Percentiles rank a stretch among this genome's conserved stretches.
phyloP scores from a whole-genome alignment of 441 rosid species.

The Erodium texanum region DNA sequence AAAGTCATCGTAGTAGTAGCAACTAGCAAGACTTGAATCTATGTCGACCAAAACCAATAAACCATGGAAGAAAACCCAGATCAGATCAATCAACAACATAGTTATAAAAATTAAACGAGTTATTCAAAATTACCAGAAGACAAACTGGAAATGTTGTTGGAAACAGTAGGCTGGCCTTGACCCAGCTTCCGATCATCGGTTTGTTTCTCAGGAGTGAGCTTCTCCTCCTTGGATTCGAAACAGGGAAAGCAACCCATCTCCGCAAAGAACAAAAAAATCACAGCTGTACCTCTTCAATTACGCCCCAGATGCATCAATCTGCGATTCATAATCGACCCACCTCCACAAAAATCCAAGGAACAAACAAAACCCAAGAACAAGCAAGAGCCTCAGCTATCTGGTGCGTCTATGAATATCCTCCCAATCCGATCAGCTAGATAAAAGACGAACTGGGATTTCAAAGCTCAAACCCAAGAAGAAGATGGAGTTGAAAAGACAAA shows the following conservation, averaged over 20 bases:
- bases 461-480: background rate
- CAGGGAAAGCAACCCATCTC: constrained; percentile 93
- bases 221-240: constrained; percentile 77
- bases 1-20: background rate
- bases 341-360: background rate
- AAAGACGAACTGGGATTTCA: constrained; percentile 1
- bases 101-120: background rate
- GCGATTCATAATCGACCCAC: constrained; percentile 20
- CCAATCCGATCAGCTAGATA: background rate
- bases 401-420: background rate
- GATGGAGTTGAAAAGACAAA: background rate
- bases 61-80: constrained; percentile 21
- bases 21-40: background rate
- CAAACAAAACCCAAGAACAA: background rate
- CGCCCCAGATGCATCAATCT: constrained; percentile 26
- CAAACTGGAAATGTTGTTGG: constrained; percentile 53
- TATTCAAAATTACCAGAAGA: constrained; percentile 50
- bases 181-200: constrained; percentile 44
- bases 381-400: background rate
- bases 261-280: constrained; percentile 19
- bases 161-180: constrained; percentile 28
- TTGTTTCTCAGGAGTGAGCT: constrained; percentile 46
- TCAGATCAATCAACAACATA: constrained; percentile 32
- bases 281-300: constrained; percentile 5
- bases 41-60: background rate